Evolutionary conservation across 345 rosid species (phyloP).

Genomic region (Syzygium aromaticum): DNA sequence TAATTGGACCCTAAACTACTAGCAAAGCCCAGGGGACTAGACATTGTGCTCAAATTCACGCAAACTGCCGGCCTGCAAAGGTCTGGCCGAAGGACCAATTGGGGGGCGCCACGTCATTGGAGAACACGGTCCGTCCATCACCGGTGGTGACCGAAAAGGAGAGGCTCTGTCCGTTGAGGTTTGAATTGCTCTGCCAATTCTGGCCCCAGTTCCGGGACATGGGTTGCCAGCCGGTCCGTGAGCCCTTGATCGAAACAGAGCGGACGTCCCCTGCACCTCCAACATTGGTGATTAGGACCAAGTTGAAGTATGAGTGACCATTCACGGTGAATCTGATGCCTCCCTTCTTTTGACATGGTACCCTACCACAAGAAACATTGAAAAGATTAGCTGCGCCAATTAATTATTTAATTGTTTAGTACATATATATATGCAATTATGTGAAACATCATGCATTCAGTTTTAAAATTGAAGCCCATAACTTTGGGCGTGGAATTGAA

Average conservation of each 20-base stretch:
- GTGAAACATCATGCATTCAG: background rate
- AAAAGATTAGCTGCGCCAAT: background rate
- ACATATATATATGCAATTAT: background rate
- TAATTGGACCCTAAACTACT: background rate
- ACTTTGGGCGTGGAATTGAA: background rate
- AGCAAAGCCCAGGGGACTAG: background rate
- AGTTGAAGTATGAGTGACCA: conserved; percentile 51
- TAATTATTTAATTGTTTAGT: background rate
- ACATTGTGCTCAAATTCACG: conserved; percentile 8
- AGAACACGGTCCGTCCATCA: conserved; percentile 30
- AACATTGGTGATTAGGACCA: conserved; percentile 47
- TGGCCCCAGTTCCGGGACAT: conserved; percentile 62
- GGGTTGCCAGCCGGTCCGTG: conserved; percentile 37
- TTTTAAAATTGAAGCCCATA: background rate
- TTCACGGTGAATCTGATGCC: conserved; percentile 51
- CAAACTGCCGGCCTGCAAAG: conserved; percentile 14
- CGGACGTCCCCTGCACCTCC: conserved; percentile 54
- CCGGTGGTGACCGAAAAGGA: conserved; percentile 42
- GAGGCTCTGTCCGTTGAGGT: conserved; percentile 36
- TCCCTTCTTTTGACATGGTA: conserved; percentile 41
- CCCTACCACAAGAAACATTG: conserved; percentile 20
- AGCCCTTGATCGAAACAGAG: conserved; percentile 40
- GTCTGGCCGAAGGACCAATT: conserved; percentile 54
- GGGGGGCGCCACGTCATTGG: conserved; percentile 28
- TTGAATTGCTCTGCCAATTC: conserved; percentile 51